Evolutionary conservation across 352 stramenopile genomes (phyloP).

Genomic region (Globisporangium mamillatum): DNA sequence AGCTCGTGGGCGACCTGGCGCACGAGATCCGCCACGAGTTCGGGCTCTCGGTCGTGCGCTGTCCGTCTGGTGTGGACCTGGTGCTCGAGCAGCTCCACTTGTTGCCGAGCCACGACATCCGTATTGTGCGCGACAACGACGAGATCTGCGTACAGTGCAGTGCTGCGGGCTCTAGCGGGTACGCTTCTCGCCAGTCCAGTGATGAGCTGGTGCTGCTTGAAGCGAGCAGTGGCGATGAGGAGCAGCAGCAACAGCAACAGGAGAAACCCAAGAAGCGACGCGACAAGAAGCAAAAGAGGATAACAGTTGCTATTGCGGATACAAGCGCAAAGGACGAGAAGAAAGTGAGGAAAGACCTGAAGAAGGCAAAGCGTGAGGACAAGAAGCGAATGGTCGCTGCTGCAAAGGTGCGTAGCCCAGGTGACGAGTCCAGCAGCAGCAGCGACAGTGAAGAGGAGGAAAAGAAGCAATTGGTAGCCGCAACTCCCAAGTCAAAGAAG

Average conservation of each 20-base stretch:
- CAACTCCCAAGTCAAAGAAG: slow-evolving; percentile 4
- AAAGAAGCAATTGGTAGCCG: not conserved
- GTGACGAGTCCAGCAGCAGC: slow-evolving; percentile 4
- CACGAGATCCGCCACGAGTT: slow-evolving; percentile 60
- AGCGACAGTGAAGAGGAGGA: not conserved
- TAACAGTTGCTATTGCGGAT: not conserved
- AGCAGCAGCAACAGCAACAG: not conserved
- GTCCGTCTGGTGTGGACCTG: slow-evolving; percentile 51
- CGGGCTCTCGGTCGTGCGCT: slow-evolving; percentile 33
- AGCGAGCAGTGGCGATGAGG: slow-evolving; percentile 1
- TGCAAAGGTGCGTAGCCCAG: slow-evolving; percentile 8
- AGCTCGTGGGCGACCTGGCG: slow-evolving; percentile 60
- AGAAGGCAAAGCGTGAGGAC: slow-evolving; percentile 8
- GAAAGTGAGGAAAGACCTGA: slow-evolving; percentile 16
- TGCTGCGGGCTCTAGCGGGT: not conserved
- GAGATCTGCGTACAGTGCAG: slow-evolving; percentile 50
- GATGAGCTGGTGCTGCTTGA: not conserved
- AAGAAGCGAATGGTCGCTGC: slow-evolving; percentile 3
- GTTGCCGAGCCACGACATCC: slow-evolving; percentile 52
- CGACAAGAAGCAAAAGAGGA: not conserved
- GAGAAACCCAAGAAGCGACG: not conserved
- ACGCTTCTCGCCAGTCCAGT: not conserved
- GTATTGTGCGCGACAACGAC: slow-evolving; percentile 63
- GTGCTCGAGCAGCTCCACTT: slow-evolving; percentile 57
- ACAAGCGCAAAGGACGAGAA: not conserved